Conservation (phyloP, 306 rosid genomes). For the Prunus campanulata region DNA sequence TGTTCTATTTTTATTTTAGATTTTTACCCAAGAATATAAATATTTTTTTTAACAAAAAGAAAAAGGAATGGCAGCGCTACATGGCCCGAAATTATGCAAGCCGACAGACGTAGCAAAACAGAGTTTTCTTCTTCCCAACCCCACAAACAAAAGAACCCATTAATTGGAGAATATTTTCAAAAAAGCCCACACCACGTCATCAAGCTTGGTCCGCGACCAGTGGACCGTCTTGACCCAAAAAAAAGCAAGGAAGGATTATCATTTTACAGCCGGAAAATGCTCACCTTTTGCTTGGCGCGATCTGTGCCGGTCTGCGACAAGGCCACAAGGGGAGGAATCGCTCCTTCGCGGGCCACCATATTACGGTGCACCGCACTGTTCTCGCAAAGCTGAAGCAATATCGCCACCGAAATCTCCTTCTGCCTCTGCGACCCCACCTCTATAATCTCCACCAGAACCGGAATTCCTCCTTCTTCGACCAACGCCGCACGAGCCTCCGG, state of each 20-base stretch:
- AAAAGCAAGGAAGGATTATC: not conserved
- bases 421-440: conserved; percentile 89
- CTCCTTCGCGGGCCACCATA: conserved; percentile 95
- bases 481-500: conserved; percentile 70
- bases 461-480: conserved; percentile 90
- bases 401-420: conserved; percentile 79
- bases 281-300: conserved; percentile 97
- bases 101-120: conserved; percentile 26
- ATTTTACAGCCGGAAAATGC: conserved; percentile 9
- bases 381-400: conserved; percentile 74
- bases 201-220: conserved; percentile 16
- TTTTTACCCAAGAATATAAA: not conserved
- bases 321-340: conserved; percentile 92
- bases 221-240: not conserved
- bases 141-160: conserved; percentile 1
- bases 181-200: conserved; percentile 42
- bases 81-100: not conserved
- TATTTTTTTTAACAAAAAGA: not conserved
- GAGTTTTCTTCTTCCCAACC: not conserved
- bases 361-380: conserved; percentile 55
- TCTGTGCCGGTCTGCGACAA: conserved; percentile 86
- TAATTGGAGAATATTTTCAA: conserved; percentile 7
- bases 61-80: not conserved
- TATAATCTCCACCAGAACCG: conserved; percentile 82
- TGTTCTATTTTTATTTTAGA: no score